Conservation (phyloP, 2,329 filamentous ascomycete genomes). For the Aureobasidium musti region DNA sequence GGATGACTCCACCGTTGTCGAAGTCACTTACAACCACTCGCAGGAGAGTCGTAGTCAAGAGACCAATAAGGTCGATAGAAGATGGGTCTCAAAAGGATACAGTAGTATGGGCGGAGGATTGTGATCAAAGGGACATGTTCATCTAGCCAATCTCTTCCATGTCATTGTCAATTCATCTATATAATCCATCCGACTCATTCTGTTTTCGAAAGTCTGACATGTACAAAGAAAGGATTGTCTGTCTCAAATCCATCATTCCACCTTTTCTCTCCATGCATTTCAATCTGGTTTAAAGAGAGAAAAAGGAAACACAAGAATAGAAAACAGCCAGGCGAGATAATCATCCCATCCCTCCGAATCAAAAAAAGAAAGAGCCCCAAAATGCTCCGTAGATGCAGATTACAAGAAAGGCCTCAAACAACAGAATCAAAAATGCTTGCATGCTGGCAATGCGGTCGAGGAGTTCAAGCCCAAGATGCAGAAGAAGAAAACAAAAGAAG, state of each 20-base stretch:
- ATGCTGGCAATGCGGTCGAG: neutral
- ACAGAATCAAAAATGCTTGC: neutral
- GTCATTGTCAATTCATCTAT: slow-evolving; percentile 5
- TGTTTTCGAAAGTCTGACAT: neutral
- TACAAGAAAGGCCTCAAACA: neutral
- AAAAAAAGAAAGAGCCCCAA: neutral
- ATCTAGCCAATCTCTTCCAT: neutral
- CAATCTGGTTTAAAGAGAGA: neutral
- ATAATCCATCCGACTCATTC: neutral
- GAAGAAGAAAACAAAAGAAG: slow-evolving; percentile 6
- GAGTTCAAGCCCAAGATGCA: neutral
- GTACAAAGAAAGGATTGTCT: neutral
- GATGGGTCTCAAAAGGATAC: no score
- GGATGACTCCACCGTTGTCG: no score
- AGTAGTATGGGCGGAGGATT: no score
- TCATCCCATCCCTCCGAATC: neutral
- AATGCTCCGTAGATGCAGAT: slow-evolving; percentile 22
- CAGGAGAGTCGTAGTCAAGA: no score
- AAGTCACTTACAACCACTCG: no score
- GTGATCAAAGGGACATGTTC: neutral
- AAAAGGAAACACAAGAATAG: neutral
- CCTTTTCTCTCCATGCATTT: neutral
- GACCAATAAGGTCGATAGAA: no score
- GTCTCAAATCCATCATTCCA: neutral
- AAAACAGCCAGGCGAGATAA: neutral